Evolutionary conservation across 352 stramenopile genomes (phyloP).

Genomic region (Phytophthora ohioensis): DNA sequence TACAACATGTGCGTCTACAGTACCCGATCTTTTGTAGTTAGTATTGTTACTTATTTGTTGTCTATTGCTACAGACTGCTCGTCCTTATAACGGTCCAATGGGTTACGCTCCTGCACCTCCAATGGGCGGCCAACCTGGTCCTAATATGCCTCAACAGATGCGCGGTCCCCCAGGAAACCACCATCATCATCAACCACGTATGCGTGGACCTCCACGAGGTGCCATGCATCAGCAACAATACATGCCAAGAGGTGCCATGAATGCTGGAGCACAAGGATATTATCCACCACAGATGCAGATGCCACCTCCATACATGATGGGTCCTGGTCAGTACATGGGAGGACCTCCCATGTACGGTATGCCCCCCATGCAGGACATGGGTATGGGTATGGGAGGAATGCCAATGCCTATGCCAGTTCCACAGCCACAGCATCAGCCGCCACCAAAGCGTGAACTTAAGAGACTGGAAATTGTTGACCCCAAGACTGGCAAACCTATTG

Average conservation of each 20-base stretch:
- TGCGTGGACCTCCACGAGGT: conserved; percentile 49
- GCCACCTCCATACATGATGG: conserved; percentile 60
- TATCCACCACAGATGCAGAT: conserved; percentile 61
- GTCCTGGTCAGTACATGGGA: conserved; percentile 47
- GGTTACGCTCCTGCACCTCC: conserved; percentile 43
- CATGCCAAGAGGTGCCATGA: conserved; percentile 51
- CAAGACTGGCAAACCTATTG: conserved; percentile 56
- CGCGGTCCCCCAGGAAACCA: conserved; percentile 47
- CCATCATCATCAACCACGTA: conserved; percentile 50
- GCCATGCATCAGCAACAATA: conserved; percentile 56
- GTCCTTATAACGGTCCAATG: conserved; percentile 56
- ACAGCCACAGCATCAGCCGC: conserved; percentile 45
- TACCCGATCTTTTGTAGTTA: conserved; percentile 15
- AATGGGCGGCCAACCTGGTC: conserved; percentile 36
- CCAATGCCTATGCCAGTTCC: conserved; percentile 47
- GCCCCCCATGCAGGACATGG: conserved; percentile 53
- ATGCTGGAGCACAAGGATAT: conserved; percentile 48
- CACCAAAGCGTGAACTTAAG: conserved; percentile 60
- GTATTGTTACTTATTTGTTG: not conserved
- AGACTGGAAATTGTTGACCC: conserved; percentile 60
- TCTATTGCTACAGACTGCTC: conserved; percentile 32
- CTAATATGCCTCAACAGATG: conserved; percentile 58
- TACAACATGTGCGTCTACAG: conserved; percentile 47
- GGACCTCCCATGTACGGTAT: conserved; percentile 54
- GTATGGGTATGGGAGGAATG: conserved; percentile 53